Base-by-base conservation (phyloP, 192 early-diverging fungal genomes). In the Coemansia sp. region DNA sequence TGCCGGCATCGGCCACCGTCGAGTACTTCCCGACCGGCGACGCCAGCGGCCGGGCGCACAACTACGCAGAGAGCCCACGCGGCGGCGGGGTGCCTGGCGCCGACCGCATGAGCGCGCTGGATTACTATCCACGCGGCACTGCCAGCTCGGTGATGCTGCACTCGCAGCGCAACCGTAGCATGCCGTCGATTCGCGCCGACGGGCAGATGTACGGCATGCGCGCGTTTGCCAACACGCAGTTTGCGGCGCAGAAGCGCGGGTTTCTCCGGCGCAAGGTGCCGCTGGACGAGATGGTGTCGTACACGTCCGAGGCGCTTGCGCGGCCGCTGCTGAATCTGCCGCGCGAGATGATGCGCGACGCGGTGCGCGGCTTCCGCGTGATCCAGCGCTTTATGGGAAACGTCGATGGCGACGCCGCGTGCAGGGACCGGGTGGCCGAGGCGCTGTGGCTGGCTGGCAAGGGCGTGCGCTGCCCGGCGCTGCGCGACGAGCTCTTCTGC, bases 401-500 rank as follows among this genome's bases (percentile, higher is more conserved):
- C 55, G 44, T 44, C 68, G 70, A 57, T 67, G 59, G 36, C 34
- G 65, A 38, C 23, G 61, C 50, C 50, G 27, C 59, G 73, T 48
- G 30, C 72, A 82, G 36, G 68, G 83, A 67, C n/a, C 31, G 47
- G 3, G 67, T 75, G 22, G 68, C 80, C 44, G 87, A 93, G 57
- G 86, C 91, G 19, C 91, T 94, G 58, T 83, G 83, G 65, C 71
- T 98, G 30, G 78, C 94, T 40, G 87, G 90, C 67, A 81, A 78
- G 22, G 95, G 93, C 15, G 87, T 96, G 22, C 69, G 80, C n/a
- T 68, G 81, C 37, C 90, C 86, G 29, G 82, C 85, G 30, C 72
- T 98, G 68, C 84, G 94, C 31, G 96, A 98, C 68, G 96, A 98
- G 70, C 91, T 95, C 47, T 94, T 92, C 63, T 93, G 94, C 40